A percentile compares a stretch with the other conserved stretches of the same genome.
phyloP scores from a whole-genome alignment of 2,329 filamentous ascomycete genomes.

The Hypoxylon sp. region DNA sequence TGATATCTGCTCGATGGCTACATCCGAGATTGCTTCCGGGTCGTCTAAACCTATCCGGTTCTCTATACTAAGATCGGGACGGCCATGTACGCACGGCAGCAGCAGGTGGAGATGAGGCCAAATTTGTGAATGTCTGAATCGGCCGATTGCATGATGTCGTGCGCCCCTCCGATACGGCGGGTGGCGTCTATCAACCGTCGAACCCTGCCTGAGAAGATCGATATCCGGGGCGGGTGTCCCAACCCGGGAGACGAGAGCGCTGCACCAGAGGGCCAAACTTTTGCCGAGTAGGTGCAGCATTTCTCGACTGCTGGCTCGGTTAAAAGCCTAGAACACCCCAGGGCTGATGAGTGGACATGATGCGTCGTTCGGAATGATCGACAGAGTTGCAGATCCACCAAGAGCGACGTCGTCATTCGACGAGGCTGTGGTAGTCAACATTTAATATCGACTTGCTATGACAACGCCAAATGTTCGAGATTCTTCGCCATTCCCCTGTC shows the following conservation, averaged over 20 bases:
- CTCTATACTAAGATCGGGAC: constrained; percentile 38
- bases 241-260: constrained; percentile 33
- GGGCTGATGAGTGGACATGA: constrained; percentile 44
- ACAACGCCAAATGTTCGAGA: constrained; percentile 21
- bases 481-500: constrained; percentile 9
- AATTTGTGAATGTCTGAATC: constrained; percentile 46
- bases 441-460: constrained; percentile 21
- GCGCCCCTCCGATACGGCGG: constrained; percentile 43
- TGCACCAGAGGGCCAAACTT: constrained; percentile 30
- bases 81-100: constrained; percentile 31
- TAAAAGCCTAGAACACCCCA: constrained; percentile 42
- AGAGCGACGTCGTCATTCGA: constrained; percentile 44
- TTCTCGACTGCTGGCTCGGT: constrained; percentile 19
- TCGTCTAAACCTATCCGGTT: constrained; percentile 37
- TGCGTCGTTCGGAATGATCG: constrained; percentile 42
- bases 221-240: constrained; percentile 28
- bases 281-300: constrained; percentile 32
- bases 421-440: constrained; percentile 42
- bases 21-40: constrained; percentile 42
- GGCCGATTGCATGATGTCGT: constrained; percentile 48
- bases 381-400: constrained; percentile 44
- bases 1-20: constrained; percentile 37
- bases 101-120: constrained; percentile 38
- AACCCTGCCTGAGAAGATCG: constrained; percentile 25
- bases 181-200: constrained; percentile 42